Evolutionary conservation across 2,329 filamentous ascomycete genomes (phyloP).

Genomic region (Fusarium tupiense): DNA sequence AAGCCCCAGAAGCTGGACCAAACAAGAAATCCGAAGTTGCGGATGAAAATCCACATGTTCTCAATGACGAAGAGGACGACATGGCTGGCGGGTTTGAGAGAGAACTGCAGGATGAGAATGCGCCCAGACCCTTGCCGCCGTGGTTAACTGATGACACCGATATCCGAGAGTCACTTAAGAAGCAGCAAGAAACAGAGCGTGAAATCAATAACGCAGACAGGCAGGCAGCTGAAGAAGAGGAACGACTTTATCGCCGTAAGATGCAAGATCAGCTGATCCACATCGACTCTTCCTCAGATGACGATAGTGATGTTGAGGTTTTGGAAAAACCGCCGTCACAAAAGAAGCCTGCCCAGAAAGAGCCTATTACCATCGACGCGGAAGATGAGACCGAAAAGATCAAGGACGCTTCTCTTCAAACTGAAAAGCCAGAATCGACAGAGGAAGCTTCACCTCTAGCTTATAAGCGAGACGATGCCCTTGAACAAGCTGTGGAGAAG

Average conservation of each 20-base stretch:
- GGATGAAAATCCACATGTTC: constrained; percentile 11
- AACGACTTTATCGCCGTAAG: constrained; percentile 55
- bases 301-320: constrained; percentile 66
- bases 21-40: constrained; percentile 28
- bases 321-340: constrained; percentile 58
- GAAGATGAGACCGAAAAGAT: neutral
- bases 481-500: neutral
- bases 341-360: constrained; percentile 29
- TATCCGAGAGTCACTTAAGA: constrained; percentile 70
- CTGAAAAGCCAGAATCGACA: neutral
- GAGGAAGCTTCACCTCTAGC: neutral
- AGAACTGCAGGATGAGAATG: constrained; percentile 53
- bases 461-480: neutral
- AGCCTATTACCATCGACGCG: constrained; percentile 2
- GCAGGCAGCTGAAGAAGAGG: constrained; percentile 65
- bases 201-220: constrained; percentile 73
- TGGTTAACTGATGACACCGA: constrained; percentile 77
- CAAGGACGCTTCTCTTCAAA: neutral
- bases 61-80: constrained; percentile 53
- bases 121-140: constrained; percentile 73
- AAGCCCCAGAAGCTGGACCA: constrained; percentile 26
- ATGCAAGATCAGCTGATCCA: constrained; percentile 64
- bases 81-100: constrained; percentile 74
- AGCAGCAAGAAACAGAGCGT: constrained; percentile 64
- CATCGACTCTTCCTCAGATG: constrained; percentile 70